Conservation (phyloP, 176 grass and related monocot genomes). For the Canna indica region DNA sequence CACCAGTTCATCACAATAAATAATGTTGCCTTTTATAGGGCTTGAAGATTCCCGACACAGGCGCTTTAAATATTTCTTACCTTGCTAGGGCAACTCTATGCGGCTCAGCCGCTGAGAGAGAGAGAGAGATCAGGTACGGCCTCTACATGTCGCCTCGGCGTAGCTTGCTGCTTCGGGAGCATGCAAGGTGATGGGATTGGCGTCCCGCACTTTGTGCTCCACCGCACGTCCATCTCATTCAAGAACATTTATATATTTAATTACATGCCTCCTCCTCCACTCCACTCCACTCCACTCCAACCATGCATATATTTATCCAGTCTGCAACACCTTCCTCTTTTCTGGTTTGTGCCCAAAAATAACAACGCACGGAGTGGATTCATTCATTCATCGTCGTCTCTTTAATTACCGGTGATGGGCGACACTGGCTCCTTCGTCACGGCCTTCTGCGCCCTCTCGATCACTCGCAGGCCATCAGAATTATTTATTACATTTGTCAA, state of each 20-base stretch:
- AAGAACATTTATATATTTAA: not conserved
- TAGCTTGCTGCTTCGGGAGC: not conserved
- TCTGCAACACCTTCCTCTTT: not conserved
- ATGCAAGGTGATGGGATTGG: slow-evolving; percentile 16
- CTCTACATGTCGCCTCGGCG: not conserved
- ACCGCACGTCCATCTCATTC: slow-evolving; percentile 4
- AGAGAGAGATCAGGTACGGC: not conserved
- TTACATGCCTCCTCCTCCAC: not conserved
- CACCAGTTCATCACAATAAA: not conserved
- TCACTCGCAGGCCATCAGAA: too few species aligned
- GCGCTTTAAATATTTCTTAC: not conserved
- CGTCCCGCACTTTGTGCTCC: slow-evolving; percentile 46
- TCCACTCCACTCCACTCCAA: not conserved
- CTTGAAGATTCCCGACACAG: not conserved
- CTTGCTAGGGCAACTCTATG: not conserved
- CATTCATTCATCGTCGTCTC: not conserved
- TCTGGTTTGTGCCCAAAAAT: too few species aligned
- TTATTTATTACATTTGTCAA: too few species aligned
- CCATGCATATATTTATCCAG: not conserved
- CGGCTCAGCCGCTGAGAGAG: not conserved
- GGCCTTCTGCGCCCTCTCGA: too few species aligned
- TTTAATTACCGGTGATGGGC: too few species aligned
- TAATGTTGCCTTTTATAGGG: not conserved
- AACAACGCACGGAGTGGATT: not conserved
- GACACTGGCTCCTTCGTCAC: too few species aligned